Conservation (phyloP, 805 yeast genomes). For the Kodamaea restingae region DNA sequence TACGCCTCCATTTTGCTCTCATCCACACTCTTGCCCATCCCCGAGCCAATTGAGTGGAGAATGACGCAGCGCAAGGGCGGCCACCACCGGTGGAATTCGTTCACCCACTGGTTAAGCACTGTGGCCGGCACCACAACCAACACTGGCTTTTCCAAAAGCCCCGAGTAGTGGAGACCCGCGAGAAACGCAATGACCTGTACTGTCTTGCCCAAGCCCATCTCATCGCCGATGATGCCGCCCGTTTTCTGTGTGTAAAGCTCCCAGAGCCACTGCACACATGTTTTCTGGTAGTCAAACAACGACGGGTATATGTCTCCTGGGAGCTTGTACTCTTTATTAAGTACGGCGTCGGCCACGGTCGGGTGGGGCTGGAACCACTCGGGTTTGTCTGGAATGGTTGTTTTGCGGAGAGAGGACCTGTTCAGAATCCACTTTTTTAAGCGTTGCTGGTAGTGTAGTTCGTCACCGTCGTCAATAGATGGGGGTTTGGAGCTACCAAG, state of each 20-base stretch:
- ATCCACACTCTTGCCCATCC: slow-evolving; percentile 45
- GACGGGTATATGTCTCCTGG: slow-evolving; percentile 91
- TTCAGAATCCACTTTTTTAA: slow-evolving; percentile 54
- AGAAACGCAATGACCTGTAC: slow-evolving; percentile 87
- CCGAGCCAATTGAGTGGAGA: slow-evolving; percentile 88
- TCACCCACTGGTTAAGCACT: slow-evolving; percentile 94
- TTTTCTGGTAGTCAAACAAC: slow-evolving; percentile 88
- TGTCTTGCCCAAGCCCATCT: slow-evolving; percentile 97
- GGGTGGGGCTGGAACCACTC: slow-evolving; percentile 85
- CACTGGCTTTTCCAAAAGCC: slow-evolving; percentile 69
- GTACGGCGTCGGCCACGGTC: slow-evolving; percentile 62
- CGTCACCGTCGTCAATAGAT: slow-evolving; percentile 77
- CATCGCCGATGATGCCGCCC: slow-evolving; percentile 97
- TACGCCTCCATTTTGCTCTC: slow-evolving; percentile 50
- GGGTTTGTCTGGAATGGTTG: slow-evolving; percentile 17
- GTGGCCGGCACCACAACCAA: slow-evolving; percentile 95
- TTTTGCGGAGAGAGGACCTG: slow-evolving; percentile 43
- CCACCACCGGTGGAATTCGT: slow-evolving; percentile 97
- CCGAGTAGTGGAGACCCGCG: slow-evolving; percentile 86
- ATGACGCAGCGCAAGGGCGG: slow-evolving; percentile 86
- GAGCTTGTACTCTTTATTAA: slow-evolving; percentile 64
- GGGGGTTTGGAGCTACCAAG: slow-evolving; percentile 29
- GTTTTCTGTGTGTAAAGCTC: slow-evolving; percentile 84
- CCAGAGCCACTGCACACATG: slow-evolving; percentile 97
- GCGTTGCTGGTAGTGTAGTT: slow-evolving; percentile 55